phyloP scores from a whole-genome alignment of 495 filamentous ascomycete species.

The Neurospora sp. region DNA sequence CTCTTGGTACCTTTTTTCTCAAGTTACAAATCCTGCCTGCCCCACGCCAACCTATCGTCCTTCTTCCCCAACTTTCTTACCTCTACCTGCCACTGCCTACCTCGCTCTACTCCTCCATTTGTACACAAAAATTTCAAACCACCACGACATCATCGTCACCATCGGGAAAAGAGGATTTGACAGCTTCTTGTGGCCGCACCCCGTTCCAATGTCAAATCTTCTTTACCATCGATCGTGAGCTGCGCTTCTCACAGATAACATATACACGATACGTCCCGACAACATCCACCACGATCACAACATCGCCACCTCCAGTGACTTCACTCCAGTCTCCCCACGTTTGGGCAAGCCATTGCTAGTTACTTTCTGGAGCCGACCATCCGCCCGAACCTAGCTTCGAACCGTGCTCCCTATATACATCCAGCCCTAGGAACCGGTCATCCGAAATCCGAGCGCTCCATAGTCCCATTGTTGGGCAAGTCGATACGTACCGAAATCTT shows the following conservation, averaged over 20 bases:
- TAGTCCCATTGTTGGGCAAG: not conserved
- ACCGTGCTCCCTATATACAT: not conserved
- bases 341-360: not conserved
- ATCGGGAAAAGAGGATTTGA: not conserved
- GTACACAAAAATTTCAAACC: not conserved
- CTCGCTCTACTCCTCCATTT: not conserved
- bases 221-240: slow-evolving; percentile 13
- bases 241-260: slow-evolving; percentile 9
- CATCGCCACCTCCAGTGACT: not conserved
- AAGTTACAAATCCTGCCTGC: not conserved
- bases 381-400: not conserved
- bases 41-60: slow-evolving; percentile 3
- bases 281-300: not conserved
- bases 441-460: not conserved
- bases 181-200: slow-evolving; percentile 4
- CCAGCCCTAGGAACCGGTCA: not conserved
- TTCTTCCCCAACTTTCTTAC: not conserved
- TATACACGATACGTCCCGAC: not conserved
- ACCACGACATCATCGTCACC: not conserved
- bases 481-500: not conserved
- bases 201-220: slow-evolving; percentile 12
- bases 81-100: not conserved
- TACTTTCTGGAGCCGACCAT: not conserved
- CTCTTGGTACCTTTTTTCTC: not conserved
- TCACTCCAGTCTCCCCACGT: not conserved